Base-by-base conservation (phyloP, 345 rosid genomes). In the Trapa incisa region DNA sequence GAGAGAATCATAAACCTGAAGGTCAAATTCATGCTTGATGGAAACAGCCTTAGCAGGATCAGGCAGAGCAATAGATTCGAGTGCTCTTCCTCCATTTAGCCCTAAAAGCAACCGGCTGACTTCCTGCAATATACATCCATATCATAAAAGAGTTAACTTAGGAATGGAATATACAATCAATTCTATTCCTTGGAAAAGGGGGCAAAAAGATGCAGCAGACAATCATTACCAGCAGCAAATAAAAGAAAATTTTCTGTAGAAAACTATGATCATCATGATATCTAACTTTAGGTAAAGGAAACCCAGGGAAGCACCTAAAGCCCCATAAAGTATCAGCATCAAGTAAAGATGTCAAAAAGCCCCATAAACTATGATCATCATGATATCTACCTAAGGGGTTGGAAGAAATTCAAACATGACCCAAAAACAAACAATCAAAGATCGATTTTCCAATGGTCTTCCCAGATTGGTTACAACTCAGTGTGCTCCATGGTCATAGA, bases 21-120 rank as follows among this genome's bases (percentile, higher is more conserved):
- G 84, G 70, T 91, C 99, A 66, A 94, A 94, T 72, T 80, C 80
- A 77, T 86, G 83, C 48, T 76, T 45, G n/a, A 76, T 78, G 67
- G 92, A 81, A 58, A 85, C 73, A 71, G 83, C 64, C 72, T 80
- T 80, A 2, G 80, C 86, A 68, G 87, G 77, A 15, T 82, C 89
- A 1, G 86, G 80, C 4, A 86, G 75, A 71, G 67, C 70, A 69
- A 90, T 61, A 43, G 32, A 66, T 67, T 80, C 80, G 66, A 90
- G 85, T 1, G 85, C 35, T 69, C 41, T 81, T 38, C 95, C 99
- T 73, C 92, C 85, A 79, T 91, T 91, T 58, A 89, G 70, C 36
- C 99, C 97, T 6, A 78, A 71, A 53, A 94, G 84, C 82, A 94
- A 67, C 61, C 92, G 82, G 73, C 84, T 84, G 54, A 87, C 99